Evolutionary conservation across 83 land plant species (phyloP), one percentile per base, ranked within the genome.

Genomic region (Picea mariana): DNA sequence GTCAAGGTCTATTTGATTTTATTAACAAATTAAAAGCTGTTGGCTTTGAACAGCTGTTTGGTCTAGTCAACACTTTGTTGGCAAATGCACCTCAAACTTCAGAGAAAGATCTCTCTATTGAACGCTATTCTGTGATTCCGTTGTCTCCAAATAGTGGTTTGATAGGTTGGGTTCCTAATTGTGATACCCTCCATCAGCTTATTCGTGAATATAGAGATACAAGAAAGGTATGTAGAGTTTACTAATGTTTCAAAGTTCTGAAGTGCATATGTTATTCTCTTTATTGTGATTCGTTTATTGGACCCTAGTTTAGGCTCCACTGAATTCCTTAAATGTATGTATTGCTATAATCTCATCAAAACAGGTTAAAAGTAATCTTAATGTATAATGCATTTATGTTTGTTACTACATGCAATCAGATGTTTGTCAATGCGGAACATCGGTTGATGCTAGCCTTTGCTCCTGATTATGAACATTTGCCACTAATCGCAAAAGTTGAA

Each of bases 131-230:
- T 76, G 99, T 98, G 31, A 95, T 98, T 81, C 99, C 99, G 2
- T 82, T 98, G 68, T 95, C 99, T 63, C 99, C 99, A 78, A 98
- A 98, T 72, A 98, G 99, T 88, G 99, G 99, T 40, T 88, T 98
- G 40, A 98, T 98, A 62, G 99, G 92, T 21, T 98, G 99, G 99
- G 99, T 98, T 81, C 97, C 99, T 62, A 90, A 98, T 81, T 96
- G 98, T 83, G 99, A 98, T 82, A 98, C 99, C 17, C 87, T 98
- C 38, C 99, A 98, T 81, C 92, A 94, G 68, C 93, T 98, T 12
- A 98, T 98, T 79, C 89, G 99, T 15, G 99, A 98, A 71, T 98
- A 94, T 80, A 88, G 99, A 62, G 99, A 98, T 78, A 97, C 97
- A 59, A 91, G 99, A 83, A 94, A 96, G 99, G 99, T 96, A 73